phyloP scores from a whole-genome alignment of 208 protist genomes.

The Phytomonas sp. region DNA sequence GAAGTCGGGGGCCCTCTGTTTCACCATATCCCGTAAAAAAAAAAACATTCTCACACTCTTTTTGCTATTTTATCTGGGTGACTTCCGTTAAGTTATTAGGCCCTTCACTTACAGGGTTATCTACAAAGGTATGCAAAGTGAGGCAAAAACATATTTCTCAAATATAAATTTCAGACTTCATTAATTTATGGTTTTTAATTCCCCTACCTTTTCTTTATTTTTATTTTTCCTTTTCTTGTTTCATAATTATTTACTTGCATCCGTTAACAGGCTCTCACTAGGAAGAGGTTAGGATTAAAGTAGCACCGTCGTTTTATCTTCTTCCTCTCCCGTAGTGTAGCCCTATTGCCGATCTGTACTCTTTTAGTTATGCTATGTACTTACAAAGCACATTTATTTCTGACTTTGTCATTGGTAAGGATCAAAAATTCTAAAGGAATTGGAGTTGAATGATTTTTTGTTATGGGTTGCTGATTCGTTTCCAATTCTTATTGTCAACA shows the following conservation, averaged over 20 bases:
- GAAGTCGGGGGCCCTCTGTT: neutral
- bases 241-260: slow-evolving; percentile 6
- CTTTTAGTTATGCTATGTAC: slow-evolving; percentile 4
- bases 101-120: neutral
- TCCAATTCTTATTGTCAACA: slow-evolving; percentile 6
- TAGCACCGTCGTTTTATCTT: slow-evolving; percentile 8
- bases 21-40: neutral
- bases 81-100: neutral
- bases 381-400: neutral
- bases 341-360: slow-evolving; percentile 3
- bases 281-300: neutral
- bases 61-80: slow-evolving; percentile 6
- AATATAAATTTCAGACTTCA: neutral
- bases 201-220: neutral
- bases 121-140: neutral
- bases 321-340: neutral
- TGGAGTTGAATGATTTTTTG: slow-evolving; percentile 7
- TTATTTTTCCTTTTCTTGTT: slow-evolving; percentile 5
- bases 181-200: slow-evolving; percentile 2
- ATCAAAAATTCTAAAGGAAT: slow-evolving; percentile 6
- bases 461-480: slow-evolving; percentile 4
- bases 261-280: slow-evolving; percentile 2
- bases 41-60: slow-evolving; percentile 10
- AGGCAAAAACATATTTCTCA: slow-evolving; percentile 1
- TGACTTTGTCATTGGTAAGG: slow-evolving; percentile 7